These are phyloP conservation scores for Thalassiosira livingstoniorum DNA, from an alignment of 352 stramenopile species.

Conservation along the genomic window DNA sequence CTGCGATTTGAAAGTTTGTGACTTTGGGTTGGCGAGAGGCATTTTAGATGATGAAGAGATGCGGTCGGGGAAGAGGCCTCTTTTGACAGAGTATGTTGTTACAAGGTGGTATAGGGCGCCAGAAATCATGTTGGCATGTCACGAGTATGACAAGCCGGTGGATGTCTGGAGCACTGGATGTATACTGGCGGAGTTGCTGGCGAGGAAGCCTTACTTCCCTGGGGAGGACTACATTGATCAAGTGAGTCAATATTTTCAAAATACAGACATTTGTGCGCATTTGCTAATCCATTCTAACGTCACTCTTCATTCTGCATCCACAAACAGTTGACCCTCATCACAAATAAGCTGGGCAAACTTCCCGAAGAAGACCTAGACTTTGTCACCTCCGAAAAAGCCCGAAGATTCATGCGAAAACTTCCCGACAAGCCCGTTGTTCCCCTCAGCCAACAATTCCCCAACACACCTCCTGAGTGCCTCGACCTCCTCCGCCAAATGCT, in stretches of 20 bases:
- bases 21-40: constrained; percentile 93
- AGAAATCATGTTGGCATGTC: constrained; percentile 98
- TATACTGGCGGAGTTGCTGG: constrained; percentile 99
- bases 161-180: constrained; percentile 98
- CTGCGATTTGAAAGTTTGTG: constrained; percentile 96
- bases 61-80: constrained; percentile 44
- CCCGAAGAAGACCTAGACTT: constrained; percentile 95
- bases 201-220: constrained; percentile 96
- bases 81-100: constrained; percentile 87
- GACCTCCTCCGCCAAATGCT: constrained; percentile 90
- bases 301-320: constrained; percentile 67
- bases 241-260: constrained; percentile 82
- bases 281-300: constrained; percentile 75
- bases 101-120: constrained; percentile 95
- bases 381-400: constrained; percentile 93
- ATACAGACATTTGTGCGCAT: constrained; percentile 76
- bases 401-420: constrained; percentile 89
- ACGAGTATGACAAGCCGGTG: constrained; percentile 97
- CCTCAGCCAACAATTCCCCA: constrained; percentile 84
- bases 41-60: constrained; percentile 83
- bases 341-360: constrained; percentile 94
- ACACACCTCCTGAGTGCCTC: constrained; percentile 84
- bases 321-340: constrained; percentile 96
- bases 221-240: constrained; percentile 99
- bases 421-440: constrained; percentile 75